Conservation (phyloP, 2,329 filamentous ascomycete species). For the Dactylella cylindrospora region DNA sequence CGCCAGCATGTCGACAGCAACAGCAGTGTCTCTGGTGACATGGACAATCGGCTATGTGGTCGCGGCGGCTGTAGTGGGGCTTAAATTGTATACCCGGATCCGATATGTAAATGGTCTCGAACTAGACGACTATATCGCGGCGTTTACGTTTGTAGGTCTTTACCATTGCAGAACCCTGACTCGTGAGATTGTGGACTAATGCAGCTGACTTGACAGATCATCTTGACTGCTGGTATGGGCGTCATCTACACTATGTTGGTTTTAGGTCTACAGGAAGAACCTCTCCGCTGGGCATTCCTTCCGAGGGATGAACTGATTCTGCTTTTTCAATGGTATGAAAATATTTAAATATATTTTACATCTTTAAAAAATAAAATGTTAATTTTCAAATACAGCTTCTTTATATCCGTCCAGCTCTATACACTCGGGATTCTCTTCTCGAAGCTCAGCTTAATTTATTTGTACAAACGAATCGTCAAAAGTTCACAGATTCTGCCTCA, state of each 20-base stretch:
- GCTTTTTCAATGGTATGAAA: conserved; percentile 30
- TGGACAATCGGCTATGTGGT: conserved; percentile 22
- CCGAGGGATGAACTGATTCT: conserved; percentile 10
- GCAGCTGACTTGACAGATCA: conserved; percentile 5
- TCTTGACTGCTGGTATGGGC: conserved; percentile 26
- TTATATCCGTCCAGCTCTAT: conserved; percentile 31
- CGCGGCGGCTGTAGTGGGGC: conserved; percentile 1
- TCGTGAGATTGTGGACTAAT: neutral
- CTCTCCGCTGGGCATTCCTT: conserved; percentile 11
- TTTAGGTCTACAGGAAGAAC: conserved; percentile 24
- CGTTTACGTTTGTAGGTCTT: conserved; percentile 14
- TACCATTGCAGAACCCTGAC: neutral
- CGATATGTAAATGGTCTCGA: conserved; percentile 30
- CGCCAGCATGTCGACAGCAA: no score
- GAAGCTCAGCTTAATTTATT: conserved; percentile 34
- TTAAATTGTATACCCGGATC: conserved; percentile 33
- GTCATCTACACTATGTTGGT: conserved; percentile 34
- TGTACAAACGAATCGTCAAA: conserved; percentile 33
- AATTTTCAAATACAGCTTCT: conserved; percentile 11
- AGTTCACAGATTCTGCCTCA: conserved; percentile 15
- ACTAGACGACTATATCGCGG: conserved; percentile 28
- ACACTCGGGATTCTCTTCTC: conserved; percentile 32
- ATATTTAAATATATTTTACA: neutral
- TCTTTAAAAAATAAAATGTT: neutral
- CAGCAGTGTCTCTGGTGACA: conserved; percentile 22